Evolutionary conservation across 352 stramenopile species (phyloP).

Genomic region (Ophiocytium majus): DNA sequence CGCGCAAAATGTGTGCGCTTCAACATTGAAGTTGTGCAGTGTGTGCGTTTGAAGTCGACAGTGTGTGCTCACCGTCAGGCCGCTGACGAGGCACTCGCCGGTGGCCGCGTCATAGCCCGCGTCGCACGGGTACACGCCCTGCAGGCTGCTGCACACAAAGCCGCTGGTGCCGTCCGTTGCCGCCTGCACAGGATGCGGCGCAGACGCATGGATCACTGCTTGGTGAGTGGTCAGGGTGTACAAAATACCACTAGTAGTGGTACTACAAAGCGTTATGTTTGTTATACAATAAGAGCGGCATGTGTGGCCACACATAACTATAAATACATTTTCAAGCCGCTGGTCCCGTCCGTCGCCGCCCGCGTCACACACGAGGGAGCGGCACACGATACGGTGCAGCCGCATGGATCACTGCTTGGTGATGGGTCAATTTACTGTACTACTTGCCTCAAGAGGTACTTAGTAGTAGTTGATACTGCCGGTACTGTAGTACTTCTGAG

Average conservation of each 20-base stretch:
- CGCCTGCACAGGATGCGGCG: neutral
- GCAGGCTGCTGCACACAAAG: conserved; percentile 29
- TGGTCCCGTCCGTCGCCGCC: neutral
- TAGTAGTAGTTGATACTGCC: too few relatives aligned
- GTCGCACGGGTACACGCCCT: conserved; percentile 37
- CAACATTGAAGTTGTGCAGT: neutral
- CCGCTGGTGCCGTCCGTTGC: neutral
- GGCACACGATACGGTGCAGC: neutral
- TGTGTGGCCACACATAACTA: neutral
- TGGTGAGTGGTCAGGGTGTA: neutral
- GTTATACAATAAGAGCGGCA: neutral
- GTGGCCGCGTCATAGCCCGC: conserved; percentile 15
- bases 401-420: neutral
- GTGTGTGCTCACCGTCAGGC: neutral
- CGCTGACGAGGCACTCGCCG: conserved; percentile 32
- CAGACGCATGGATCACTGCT: neutral
- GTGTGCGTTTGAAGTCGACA: neutral
- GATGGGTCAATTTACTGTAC: too few relatives aligned
- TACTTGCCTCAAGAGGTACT: too few relatives aligned
- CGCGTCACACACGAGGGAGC: too few relatives aligned
- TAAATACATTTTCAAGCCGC: neutral
- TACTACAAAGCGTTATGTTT: neutral
- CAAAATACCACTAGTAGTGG: neutral
- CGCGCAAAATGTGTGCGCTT: neutral
- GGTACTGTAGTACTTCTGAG: too few relatives aligned